These are phyloP conservation scores for Stromatinia cepivora DNA, from an alignment of 2,329 filamentous ascomycete genomes.

Conservation along the genomic window DNA sequence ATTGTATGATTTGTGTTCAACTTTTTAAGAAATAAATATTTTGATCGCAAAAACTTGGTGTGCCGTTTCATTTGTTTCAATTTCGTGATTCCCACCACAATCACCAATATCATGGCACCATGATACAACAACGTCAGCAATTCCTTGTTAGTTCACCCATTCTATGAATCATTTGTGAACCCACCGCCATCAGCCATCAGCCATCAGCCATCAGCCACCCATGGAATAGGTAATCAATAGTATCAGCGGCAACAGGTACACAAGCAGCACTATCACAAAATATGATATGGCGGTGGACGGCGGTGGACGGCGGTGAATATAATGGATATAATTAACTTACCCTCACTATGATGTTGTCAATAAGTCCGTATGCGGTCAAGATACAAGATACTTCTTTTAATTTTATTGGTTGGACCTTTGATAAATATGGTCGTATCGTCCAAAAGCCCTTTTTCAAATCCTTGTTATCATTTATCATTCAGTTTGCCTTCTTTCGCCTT, in stretches of 20 bases:
- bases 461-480: background rate
- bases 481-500: background rate
- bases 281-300: background rate
- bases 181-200: background rate
- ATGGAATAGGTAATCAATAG: background rate
- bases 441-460: background rate
- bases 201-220: background rate
- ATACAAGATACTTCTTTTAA: background rate
- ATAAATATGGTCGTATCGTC: background rate
- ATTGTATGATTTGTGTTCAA: background rate
- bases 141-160: background rate
- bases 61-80: constrained; percentile 14
- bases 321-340: background rate
- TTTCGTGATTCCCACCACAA: background rate
- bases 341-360: background rate
- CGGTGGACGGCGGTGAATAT: constrained; percentile 15
- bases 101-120: background rate
- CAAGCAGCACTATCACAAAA: background rate
- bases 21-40: too few species aligned
- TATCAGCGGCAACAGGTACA: background rate
- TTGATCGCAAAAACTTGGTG: background rate
- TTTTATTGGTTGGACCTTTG: background rate
- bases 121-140: constrained; percentile 4
- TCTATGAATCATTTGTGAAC: background rate
- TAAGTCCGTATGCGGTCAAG: background rate